These are phyloP conservation scores for Corylus avellana DNA, from an alignment of 306 rosid species.

Conservation along the genomic window DNA sequence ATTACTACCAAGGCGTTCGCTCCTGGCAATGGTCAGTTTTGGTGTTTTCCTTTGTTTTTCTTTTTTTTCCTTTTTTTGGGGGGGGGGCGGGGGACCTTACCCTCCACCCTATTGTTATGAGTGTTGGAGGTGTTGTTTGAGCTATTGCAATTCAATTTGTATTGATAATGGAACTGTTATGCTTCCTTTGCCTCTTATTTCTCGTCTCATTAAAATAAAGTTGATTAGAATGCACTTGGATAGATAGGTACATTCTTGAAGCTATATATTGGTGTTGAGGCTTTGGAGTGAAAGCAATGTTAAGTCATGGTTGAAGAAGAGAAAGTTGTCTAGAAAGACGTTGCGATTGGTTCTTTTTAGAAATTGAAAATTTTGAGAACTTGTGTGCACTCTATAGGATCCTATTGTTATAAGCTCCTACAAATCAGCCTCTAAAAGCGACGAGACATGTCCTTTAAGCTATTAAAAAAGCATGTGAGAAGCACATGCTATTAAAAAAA, in stretches of 20 bases:
- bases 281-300: neutral
- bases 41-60: constrained; percentile 14
- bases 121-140: neutral
- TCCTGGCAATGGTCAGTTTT: constrained; percentile 89
- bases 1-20: constrained; percentile 96
- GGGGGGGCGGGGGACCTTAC: neutral
- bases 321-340: neutral
- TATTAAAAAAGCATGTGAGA: too few species aligned
- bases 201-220: neutral
- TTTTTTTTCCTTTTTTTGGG: constrained; percentile 2
- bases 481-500: too few species aligned
- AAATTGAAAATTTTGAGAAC: neutral
- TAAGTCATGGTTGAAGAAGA: neutral
- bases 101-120: neutral
- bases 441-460: too few species aligned
- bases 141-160: neutral
- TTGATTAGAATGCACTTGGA: neutral
- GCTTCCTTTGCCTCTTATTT: constrained; percentile 11
- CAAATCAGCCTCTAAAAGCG: too few species aligned
- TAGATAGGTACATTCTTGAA: neutral
- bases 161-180: neutral
- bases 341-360: neutral
- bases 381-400: neutral
- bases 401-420: neutral
- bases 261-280: neutral